Evolutionary conservation across 2,329 filamentous ascomycete species (phyloP).

Genomic region (Aspergillus fijiensis): DNA sequence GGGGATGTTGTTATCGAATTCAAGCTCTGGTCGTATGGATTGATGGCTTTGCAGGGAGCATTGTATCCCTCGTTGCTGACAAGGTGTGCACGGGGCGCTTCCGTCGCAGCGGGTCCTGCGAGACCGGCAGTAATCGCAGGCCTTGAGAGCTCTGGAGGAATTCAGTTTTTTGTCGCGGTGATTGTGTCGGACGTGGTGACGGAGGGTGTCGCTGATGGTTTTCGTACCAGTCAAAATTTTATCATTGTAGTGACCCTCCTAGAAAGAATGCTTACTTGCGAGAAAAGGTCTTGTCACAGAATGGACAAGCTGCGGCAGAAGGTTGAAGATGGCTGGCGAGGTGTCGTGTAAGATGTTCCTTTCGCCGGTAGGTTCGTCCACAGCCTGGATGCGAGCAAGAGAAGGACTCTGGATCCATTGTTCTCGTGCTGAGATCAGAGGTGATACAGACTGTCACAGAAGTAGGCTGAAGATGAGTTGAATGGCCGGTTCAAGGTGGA

Average conservation of each 20-base stretch:
- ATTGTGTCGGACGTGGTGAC: slow-evolving; percentile 16
- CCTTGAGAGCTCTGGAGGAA: slow-evolving; percentile 5
- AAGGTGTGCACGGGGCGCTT: slow-evolving; percentile 2
- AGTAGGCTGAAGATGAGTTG: too few relatives aligned
- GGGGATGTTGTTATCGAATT: background rate
- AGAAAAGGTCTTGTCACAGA: background rate
- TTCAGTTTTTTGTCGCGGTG: slow-evolving; percentile 8
- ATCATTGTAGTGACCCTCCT: too few relatives aligned
- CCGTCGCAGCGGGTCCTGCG: slow-evolving; percentile 11
- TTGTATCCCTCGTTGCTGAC: background rate
- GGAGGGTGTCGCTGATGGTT: slow-evolving; percentile 13
- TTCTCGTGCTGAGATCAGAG: too few relatives aligned
- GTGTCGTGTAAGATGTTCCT: slow-evolving; percentile 20
- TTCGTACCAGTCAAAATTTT: too few relatives aligned
- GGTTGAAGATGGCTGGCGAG: background rate
- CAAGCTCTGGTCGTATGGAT: background rate
- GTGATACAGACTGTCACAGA: too few relatives aligned
- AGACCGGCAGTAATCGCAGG: slow-evolving; percentile 17
- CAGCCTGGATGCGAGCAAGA: slow-evolving; percentile 10
- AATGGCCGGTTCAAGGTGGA: too few relatives aligned
- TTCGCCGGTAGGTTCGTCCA: slow-evolving; percentile 15
- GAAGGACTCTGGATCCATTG: background rate
- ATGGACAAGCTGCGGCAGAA: background rate
- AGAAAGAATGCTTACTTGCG: background rate
- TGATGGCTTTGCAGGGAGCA: background rate